These are phyloP conservation scores for Begonia fuchsioides DNA, from an alignment of 306 rosid species.

Conservation along the genomic window DNA sequence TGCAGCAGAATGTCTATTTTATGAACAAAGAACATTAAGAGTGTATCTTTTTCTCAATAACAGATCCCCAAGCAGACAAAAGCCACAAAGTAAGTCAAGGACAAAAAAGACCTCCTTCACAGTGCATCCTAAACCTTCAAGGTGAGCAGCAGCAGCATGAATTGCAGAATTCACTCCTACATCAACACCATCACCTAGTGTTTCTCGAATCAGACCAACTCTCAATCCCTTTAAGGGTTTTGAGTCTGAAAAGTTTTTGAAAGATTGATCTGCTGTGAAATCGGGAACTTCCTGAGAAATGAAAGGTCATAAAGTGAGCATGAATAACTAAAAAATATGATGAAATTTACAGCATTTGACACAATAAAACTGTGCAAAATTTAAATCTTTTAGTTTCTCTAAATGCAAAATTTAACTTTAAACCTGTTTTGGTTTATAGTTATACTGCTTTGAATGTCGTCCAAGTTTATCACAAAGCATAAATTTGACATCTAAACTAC, in stretches of 20 bases:
- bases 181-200: conserved; percentile 78
- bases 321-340: background rate
- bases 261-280: conserved; percentile 31
- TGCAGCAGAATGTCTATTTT: conserved; percentile 19
- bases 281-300: conserved; percentile 63
- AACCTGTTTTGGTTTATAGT: no score
- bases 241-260: conserved; percentile 36
- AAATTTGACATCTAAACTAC: no score
- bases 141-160: conserved; percentile 71
- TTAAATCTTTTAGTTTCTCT: no score
- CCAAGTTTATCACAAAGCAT: no score
- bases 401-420: no score
- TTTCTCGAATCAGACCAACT: conserved; percentile 78
- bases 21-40: no score
- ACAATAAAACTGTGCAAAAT: no score
- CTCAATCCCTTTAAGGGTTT: conserved; percentile 86
- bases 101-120: conserved; percentile 50
- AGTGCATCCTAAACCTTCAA: conserved; percentile 80
- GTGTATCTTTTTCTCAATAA: background rate
- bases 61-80: conserved; percentile 8
- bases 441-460: no score
- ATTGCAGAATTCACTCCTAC: conserved; percentile 54
- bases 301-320: background rate
- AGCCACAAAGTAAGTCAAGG: conserved; percentile 7
- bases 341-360: background rate